Conservation (phyloP, 192 early-diverging fungal species). For the Coemansia guatemalensis region DNA sequence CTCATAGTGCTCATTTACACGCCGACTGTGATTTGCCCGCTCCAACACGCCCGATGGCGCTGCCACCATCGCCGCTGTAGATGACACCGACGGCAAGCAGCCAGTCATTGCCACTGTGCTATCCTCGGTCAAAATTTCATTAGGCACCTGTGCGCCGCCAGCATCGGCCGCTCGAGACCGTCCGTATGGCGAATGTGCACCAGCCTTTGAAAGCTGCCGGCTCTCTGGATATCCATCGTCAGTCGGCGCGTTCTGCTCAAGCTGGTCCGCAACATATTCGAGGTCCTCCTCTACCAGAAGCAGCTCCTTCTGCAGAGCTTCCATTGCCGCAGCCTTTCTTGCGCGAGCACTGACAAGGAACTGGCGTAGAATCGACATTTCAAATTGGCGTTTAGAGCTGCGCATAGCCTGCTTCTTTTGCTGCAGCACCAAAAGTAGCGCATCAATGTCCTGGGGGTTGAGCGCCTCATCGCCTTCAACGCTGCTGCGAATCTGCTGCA, state of each 20-base stretch:
- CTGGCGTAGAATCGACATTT: conserved; percentile 60
- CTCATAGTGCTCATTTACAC: conserved; percentile 63
- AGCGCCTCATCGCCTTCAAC: conserved; percentile 35
- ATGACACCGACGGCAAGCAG: background rate
- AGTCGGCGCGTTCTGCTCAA: conserved; percentile 19
- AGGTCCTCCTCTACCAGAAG: conserved; percentile 43
- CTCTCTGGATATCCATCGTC: conserved; percentile 14
- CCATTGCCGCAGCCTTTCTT: conserved; percentile 57
- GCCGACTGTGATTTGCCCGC: conserved; percentile 23
- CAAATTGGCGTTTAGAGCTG: conserved; percentile 56
- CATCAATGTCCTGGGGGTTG: conserved; percentile 63
- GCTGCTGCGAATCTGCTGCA: conserved; percentile 31
- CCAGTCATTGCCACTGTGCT: background rate
- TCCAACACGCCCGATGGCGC: background rate
- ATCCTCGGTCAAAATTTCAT: conserved; percentile 12
- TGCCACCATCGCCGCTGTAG: conserved; percentile 1
- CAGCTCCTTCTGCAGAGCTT: conserved; percentile 46
- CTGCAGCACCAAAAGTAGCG: conserved; percentile 58
- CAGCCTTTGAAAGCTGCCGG: conserved; percentile 13
- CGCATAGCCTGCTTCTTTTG: conserved; percentile 64
- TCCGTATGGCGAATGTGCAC: conserved; percentile 4
- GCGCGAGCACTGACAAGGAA: conserved; percentile 65
- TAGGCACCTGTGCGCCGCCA: conserved; percentile 43
- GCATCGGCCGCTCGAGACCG: conserved; percentile 11
- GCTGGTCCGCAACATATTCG: conserved; percentile 43